Percentiles rank a stretch among this genome's conserved stretches.
These are phyloP conservation scores for Phytophthora chlamydospora DNA, from an alignment of 352 stramenopile genomes.

Conservation along the genomic window DNA sequence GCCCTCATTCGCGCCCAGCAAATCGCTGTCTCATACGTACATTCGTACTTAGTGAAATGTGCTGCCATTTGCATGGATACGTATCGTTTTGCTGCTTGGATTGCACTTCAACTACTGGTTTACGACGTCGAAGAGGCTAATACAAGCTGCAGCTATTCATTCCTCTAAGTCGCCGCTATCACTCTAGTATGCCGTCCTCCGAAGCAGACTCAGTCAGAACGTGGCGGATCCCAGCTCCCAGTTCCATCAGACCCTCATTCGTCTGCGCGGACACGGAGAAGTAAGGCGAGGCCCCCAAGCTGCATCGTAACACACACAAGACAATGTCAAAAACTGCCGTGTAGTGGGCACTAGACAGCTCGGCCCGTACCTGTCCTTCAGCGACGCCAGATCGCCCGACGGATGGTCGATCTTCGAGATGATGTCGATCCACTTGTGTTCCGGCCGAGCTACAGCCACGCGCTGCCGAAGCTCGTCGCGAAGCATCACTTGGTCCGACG, in stretches of 20 bases:
- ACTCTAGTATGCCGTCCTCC: slow-evolving; percentile 16
- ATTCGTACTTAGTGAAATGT: background rate
- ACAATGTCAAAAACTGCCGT: background rate
- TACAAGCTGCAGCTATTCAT: slow-evolving; percentile 7
- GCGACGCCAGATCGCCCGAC: slow-evolving; percentile 41
- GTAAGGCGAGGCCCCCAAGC: slow-evolving; percentile 21
- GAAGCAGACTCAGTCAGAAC: slow-evolving; percentile 45
- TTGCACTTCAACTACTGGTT: no score
- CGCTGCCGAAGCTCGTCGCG: slow-evolving; percentile 73
- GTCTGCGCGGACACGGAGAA: slow-evolving; percentile 74
- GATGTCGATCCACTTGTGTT: slow-evolving; percentile 85
- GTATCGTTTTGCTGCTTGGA: background rate
- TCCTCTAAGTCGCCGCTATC: no score
- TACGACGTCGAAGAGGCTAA: background rate
- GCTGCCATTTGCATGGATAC: background rate
- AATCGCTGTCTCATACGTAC: slow-evolving; percentile 2
- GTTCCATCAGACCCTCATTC: slow-evolving; percentile 72
- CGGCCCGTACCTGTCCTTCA: slow-evolving; percentile 42
- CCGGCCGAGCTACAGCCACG: slow-evolving; percentile 41
- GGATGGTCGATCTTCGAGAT: slow-evolving; percentile 85
- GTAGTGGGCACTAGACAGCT: background rate
- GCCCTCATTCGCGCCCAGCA: background rate
- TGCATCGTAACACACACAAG: slow-evolving; percentile 17
- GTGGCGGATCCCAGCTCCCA: slow-evolving; percentile 61
- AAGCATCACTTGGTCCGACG: slow-evolving; percentile 68